phyloP scores from a whole-genome alignment of 1,139 yeast genomes.

The Candida pseudoviswanathii region DNA sequence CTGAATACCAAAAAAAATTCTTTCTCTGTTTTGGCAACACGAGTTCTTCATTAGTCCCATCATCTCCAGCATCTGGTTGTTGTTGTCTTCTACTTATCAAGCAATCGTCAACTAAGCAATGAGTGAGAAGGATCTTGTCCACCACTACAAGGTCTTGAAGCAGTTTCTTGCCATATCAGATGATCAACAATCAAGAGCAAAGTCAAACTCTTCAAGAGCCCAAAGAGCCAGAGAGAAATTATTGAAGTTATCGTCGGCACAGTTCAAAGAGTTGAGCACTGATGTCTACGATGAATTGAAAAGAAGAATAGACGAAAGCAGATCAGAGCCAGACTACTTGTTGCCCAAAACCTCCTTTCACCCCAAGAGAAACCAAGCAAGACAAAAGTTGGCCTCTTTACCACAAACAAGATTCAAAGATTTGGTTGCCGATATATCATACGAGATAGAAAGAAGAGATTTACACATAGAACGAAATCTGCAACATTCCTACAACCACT shows the following conservation, averaged over 20 bases:
- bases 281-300: slow-evolving; percentile 91
- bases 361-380: slow-evolving; percentile 92
- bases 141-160: slow-evolving; percentile 52
- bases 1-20: too few relatives aligned
- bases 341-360: slow-evolving; percentile 78
- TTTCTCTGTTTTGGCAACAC: background rate
- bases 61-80: too few relatives aligned
- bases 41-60: too few relatives aligned
- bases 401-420: slow-evolving; percentile 86
- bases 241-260: slow-evolving; percentile 76
- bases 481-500: slow-evolving; percentile 8
- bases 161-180: slow-evolving; percentile 56
- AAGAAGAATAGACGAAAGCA: slow-evolving; percentile 62
- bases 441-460: slow-evolving; percentile 81
- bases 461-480: slow-evolving; percentile 35
- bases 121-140: slow-evolving; percentile 43
- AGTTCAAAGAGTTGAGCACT: slow-evolving; percentile 84
- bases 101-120: slow-evolving; percentile 13
- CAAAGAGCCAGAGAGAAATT: slow-evolving; percentile 84
- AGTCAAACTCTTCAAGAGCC: slow-evolving; percentile 58
- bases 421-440: slow-evolving; percentile 84
- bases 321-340: slow-evolving; percentile 63
- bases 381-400: slow-evolving; percentile 85
- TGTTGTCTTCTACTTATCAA: background rate
- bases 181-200: slow-evolving; percentile 45